Evolutionary conservation across 768 basidiomycete genomes (phyloP).

Genomic region (Tephrocybe sp.): DNA sequence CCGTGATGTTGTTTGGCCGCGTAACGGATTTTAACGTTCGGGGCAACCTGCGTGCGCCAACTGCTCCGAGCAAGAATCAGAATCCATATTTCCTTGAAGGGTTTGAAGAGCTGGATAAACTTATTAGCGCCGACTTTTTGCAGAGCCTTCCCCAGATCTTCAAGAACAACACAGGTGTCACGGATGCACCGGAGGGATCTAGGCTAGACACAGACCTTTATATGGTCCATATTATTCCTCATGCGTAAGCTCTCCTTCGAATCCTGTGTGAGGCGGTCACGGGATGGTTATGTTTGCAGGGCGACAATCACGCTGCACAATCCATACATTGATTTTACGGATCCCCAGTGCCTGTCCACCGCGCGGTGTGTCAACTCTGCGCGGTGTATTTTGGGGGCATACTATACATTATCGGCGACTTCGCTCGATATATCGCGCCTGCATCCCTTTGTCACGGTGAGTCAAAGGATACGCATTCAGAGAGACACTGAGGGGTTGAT

Average conservation of each 20-base stretch:
- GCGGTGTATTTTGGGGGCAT: constrained; percentile 69
- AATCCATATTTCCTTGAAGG: constrained; percentile 69
- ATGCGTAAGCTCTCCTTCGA: constrained; percentile 60
- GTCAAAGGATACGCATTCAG: constrained; percentile 24
- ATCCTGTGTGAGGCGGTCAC: constrained; percentile 10
- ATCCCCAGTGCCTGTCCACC: constrained; percentile 65
- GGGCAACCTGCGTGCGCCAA: constrained; percentile 64
- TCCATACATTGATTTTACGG: constrained; percentile 74
- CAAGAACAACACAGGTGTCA: constrained; percentile 63
- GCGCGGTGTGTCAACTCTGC: constrained; percentile 75
- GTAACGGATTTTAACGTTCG: constrained; percentile 87
- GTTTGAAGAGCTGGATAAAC: constrained; percentile 68
- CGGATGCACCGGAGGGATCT: constrained; percentile 55
- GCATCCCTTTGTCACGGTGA: constrained; percentile 80
- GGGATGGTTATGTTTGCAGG: constrained; percentile 34
- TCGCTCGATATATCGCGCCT: constrained; percentile 78
- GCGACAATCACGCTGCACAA: constrained; percentile 88
- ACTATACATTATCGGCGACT: constrained; percentile 77
- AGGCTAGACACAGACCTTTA: constrained; percentile 81
- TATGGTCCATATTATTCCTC: constrained; percentile 83
- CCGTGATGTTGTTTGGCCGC: constrained; percentile 80
- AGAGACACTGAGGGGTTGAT: background rate
- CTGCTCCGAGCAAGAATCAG: constrained; percentile 67
- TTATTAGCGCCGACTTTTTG: constrained; percentile 68
- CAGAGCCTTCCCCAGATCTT: constrained; percentile 68